A percentile compares a stretch with the other conserved stretches of the same genome.
Evolutionary conservation across 2,329 filamentous ascomycete genomes (phyloP).

Genomic region (Pochonia chlamydosporia): DNA sequence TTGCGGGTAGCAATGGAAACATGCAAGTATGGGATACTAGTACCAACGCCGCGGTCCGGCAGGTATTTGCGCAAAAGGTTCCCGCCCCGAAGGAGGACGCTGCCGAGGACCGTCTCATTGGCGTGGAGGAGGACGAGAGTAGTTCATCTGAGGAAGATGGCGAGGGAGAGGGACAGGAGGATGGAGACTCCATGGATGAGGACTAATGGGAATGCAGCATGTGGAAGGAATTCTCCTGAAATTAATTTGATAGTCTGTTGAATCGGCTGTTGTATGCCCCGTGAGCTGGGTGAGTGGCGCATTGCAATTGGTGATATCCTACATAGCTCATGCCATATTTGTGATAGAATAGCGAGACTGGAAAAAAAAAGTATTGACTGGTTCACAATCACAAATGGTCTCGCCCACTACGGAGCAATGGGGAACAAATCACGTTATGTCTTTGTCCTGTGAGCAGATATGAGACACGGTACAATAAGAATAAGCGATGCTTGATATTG

Average conservation of each 20-base stretch:
- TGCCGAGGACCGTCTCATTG: conserved; percentile 71
- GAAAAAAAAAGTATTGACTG: neutral
- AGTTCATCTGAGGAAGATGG: conserved; percentile 58
- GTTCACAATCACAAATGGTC: too few species aligned
- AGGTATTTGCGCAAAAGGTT: conserved; percentile 68
- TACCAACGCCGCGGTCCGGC: conserved; percentile 82
- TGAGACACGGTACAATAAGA: too few species aligned
- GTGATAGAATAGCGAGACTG: neutral
- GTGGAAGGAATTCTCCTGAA: neutral
- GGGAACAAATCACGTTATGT: too few species aligned
- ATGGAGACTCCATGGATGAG: conserved; percentile 20
- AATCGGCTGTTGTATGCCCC: neutral
- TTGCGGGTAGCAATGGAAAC: conserved; percentile 88
- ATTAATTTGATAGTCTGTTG: neutral
- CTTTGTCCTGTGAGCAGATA: too few species aligned
- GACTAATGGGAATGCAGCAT: conserved; percentile 10
- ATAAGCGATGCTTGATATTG: too few species aligned
- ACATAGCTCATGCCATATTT: neutral
- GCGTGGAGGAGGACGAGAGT: conserved; percentile 62
- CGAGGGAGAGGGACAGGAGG: conserved; percentile 44
- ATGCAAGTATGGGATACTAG: conserved; percentile 96
- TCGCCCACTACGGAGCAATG: neutral
- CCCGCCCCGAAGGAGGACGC: conserved; percentile 51
- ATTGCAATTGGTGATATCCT: neutral
- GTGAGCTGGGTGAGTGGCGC: neutral